These are phyloP conservation scores for Stephanodiscus triporus DNA, from an alignment of 108 stramenopile genomes.

Conservation along the genomic window DNA sequence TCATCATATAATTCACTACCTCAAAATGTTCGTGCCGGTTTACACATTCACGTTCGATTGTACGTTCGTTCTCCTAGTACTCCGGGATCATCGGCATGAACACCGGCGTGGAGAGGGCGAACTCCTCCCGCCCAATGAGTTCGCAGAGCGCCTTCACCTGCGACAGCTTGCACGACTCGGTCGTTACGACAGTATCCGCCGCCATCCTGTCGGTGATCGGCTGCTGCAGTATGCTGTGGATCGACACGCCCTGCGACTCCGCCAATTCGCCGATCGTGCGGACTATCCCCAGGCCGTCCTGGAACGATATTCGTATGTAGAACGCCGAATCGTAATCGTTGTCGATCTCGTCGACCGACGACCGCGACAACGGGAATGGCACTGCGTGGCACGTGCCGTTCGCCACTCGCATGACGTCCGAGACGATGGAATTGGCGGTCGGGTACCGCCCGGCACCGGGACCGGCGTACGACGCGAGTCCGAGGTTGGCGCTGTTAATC, in stretches of 20 bases:
- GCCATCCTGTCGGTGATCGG: constrained; percentile 75
- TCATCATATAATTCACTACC: too few species aligned
- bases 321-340: constrained; percentile 71
- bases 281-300: constrained; percentile 82
- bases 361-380: constrained; percentile 44
- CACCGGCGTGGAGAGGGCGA: constrained; percentile 53
- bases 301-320: constrained; percentile 87
- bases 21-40: too few species aligned
- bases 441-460: constrained; percentile 94
- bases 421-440: constrained; percentile 93
- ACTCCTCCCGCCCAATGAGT: constrained; percentile 60
- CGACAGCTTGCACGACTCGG: constrained; percentile 64
- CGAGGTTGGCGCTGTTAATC: constrained; percentile 76
- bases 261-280: constrained; percentile 79
- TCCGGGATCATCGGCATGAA: constrained; percentile 70
- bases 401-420: constrained; percentile 86
- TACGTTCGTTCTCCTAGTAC: constrained; percentile 9
- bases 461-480: constrained; percentile 71
- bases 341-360: constrained; percentile 58
- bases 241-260: constrained; percentile 77
- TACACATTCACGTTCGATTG: too few species aligned
- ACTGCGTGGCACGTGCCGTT: constrained; percentile 40
- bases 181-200: constrained; percentile 85
- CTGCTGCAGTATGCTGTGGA: constrained; percentile 83
- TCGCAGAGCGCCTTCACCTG: constrained; percentile 62